Evolutionary conservation across 768 basidiomycete species (phyloP).

Genomic region (Myochromella boudieri): DNA sequence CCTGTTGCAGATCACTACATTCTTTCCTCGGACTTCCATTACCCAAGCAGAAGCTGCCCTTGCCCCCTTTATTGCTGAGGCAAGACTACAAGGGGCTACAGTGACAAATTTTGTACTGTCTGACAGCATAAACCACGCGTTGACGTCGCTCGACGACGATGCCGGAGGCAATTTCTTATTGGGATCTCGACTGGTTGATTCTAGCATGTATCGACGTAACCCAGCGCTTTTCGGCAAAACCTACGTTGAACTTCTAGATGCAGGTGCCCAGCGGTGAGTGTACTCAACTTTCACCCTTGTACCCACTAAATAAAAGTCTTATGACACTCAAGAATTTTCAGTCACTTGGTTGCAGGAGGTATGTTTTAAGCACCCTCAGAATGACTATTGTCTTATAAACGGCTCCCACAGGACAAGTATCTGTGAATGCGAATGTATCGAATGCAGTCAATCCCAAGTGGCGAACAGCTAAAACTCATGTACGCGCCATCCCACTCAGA

Average conservation of each 20-base stretch:
- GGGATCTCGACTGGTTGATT: slow-evolving; percentile 20
- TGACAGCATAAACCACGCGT: slow-evolving; percentile 17
- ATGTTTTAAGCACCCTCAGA: neutral
- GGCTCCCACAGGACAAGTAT: slow-evolving; percentile 26
- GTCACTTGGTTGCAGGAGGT: slow-evolving; percentile 23
- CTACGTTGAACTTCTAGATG: slow-evolving; percentile 20
- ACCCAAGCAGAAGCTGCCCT: slow-evolving; percentile 15
- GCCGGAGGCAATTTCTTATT: slow-evolving; percentile 13
- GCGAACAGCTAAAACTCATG: slow-evolving; percentile 37
- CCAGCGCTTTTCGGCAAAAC: slow-evolving; percentile 19
- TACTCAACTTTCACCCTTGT: neutral
- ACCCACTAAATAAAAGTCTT: neutral
- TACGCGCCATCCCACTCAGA: slow-evolving; percentile 16
- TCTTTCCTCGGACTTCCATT: slow-evolving; percentile 20
- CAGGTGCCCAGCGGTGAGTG: slow-evolving; percentile 13
- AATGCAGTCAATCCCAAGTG: slow-evolving; percentile 34
- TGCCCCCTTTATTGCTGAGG: slow-evolving; percentile 21
- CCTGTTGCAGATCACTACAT: slow-evolving; percentile 11
- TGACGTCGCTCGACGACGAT: slow-evolving; percentile 13
- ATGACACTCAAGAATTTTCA: slow-evolving; percentile 17
- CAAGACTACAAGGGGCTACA: slow-evolving; percentile 15
- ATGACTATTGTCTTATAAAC: neutral
- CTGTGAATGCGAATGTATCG: slow-evolving; percentile 30
- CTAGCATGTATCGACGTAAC: slow-evolving; percentile 11
- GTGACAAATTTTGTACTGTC: slow-evolving; percentile 2